These are phyloP conservation scores for Penicillium concentricum DNA, from an alignment of 2,329 filamentous ascomycete species.

Conservation along the genomic window DNA sequence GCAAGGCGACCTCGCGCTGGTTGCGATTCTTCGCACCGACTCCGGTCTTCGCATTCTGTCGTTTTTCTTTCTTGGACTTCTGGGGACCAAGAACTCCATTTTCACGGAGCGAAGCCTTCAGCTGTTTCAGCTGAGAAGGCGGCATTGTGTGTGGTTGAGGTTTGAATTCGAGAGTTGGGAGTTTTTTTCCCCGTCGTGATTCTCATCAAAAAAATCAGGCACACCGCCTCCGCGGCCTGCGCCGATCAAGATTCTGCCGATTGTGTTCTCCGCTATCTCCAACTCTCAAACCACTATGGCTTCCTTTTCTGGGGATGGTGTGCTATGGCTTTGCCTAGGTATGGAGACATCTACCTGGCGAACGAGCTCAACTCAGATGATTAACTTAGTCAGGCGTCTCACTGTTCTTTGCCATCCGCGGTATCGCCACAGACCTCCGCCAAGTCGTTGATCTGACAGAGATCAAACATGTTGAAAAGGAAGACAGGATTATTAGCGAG, in stretches of 20 bases:
- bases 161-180: constrained; percentile 20
- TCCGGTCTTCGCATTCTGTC: constrained; percentile 66
- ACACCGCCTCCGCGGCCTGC: constrained; percentile 36
- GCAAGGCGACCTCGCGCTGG: constrained; percentile 73
- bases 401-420: constrained; percentile 53
- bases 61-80: constrained; percentile 92
- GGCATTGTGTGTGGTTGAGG: constrained; percentile 61
- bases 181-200: constrained; percentile 27
- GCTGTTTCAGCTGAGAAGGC: constrained; percentile 91
- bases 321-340: constrained; percentile 44
- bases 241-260: constrained; percentile 30
- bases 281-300: constrained; percentile 28
- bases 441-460: constrained; percentile 50
- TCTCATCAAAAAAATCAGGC: constrained; percentile 26
- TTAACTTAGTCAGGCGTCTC: constrained; percentile 34
- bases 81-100: constrained; percentile 88
- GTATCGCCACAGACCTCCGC: constrained; percentile 54
- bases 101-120: constrained; percentile 86
- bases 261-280: constrained; percentile 21
- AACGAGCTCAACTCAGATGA: accelerated
- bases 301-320: constrained; percentile 35
- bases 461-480: constrained; percentile 63
- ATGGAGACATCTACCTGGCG: background rate
- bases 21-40: constrained; percentile 71
- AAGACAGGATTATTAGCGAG: constrained; percentile 71